Base-by-base conservation (phyloP, 306 rosid species). In the Echinosophora koreensis region DNA sequence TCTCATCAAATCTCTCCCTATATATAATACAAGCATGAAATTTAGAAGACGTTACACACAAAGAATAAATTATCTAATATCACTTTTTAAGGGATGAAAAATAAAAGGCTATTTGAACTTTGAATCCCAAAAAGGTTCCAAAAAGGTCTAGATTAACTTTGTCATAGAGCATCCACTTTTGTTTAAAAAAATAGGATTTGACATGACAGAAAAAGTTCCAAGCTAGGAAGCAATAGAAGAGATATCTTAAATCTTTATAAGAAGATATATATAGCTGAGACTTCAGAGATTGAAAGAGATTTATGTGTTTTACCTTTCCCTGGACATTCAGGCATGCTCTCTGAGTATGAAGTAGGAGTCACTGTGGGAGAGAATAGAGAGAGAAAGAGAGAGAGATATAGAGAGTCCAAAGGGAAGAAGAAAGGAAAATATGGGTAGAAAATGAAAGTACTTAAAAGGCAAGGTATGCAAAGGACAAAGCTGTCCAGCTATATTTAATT, bases 241-340 rank as follows among this genome's bases (percentile, higher is more conserved):
- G 46, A 32, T 12, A 4, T 2, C 10, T 15, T 51, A 34, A 11
- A 22, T 51, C 28, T 6, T 46, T 51, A 32, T 6, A 69, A 55
- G 32, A 66, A 73, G 44, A 51, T n/a, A n/a, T n/a, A n/a, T n/a
- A n/a, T 30, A 55, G 5, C 5, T 15, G 17, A 47, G 38, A 58
- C 14, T 30, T 66, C 8, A 6, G 69, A 76, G 51, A 78, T 27
- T 49, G 38, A 76, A 67, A 13, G 76, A 62, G 68, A 59, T 41
- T 74, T 75, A 0, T 62, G 32, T 66, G 66, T 16, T 71, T 87
- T 82, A 94, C 98, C 98, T 94, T 90, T 90, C 97, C 86, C 94
- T 90, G 91, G 97, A 94, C 98, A 94, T 94, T 90, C 95, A 92
- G 86, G 97, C 98, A 92, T 90, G 90, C 98, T 85, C 90, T 84